Percentiles rank a stretch among this genome's conserved stretches.
These are phyloP conservation scores for Colletotrichum sp. DNA, from an alignment of 2,329 filamentous ascomycete genomes.

Conservation along the genomic window DNA sequence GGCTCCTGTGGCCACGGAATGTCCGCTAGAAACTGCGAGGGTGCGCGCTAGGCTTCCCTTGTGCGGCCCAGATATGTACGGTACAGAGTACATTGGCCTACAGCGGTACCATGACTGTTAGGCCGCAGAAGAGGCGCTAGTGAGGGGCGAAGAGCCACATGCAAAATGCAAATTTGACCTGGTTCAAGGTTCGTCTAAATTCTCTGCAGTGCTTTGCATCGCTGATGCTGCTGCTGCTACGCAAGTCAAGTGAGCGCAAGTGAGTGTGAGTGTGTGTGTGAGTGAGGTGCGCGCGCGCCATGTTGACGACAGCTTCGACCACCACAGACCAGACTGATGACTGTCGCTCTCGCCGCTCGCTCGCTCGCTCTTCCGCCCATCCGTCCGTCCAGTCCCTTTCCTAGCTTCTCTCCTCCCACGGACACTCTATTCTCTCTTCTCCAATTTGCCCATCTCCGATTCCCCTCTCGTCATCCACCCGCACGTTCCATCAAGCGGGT, in stretches of 20 bases:
- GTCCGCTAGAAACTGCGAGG: constrained; percentile 9
- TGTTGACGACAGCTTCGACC: constrained; percentile 19
- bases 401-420: not conserved
- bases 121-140: constrained; percentile 7
- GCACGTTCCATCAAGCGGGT: not conserved
- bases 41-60: not conserved
- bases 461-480: not conserved
- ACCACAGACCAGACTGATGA: not conserved
- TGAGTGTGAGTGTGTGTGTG: not conserved
- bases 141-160: constrained; percentile 21
- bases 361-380: not conserved
- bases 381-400: not conserved
- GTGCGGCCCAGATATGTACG: not conserved
- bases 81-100: not conserved
- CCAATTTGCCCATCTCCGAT: not conserved
- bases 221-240: not conserved
- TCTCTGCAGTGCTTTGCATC: constrained; percentile 1
- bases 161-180: constrained; percentile 23
- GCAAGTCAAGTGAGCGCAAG: not conserved
- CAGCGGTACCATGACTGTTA: not conserved
- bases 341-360: not conserved
- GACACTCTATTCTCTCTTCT: not conserved
- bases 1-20: constrained; percentile 2
- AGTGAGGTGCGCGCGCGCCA: not conserved
- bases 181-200: constrained; percentile 20